phyloP scores from a whole-genome alignment of 768 basidiomycete genomes.

The Sistotremastrum niveocremeum region DNA sequence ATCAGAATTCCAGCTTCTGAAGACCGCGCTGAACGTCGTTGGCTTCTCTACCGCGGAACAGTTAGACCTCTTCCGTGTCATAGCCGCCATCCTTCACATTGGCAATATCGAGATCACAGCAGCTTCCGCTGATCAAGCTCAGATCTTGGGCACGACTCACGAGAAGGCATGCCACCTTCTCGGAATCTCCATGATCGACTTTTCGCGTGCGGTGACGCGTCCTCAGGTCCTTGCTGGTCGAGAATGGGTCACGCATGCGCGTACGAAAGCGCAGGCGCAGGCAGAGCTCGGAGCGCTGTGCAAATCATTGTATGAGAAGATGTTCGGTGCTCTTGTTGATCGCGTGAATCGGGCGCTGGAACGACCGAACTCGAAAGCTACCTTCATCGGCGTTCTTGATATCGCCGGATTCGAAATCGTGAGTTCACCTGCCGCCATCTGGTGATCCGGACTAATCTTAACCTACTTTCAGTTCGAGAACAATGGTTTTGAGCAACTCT shows the following conservation, averaged over 20 bases:
- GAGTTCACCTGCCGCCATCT: slow-evolving; percentile 11
- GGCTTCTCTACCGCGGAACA: slow-evolving; percentile 81
- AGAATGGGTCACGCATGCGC: slow-evolving; percentile 92
- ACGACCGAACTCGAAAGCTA: slow-evolving; percentile 79
- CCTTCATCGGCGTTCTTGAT: slow-evolving; percentile 96
- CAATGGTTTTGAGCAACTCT: slow-evolving; percentile 92
- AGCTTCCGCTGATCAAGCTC: slow-evolving; percentile 70
- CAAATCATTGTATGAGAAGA: slow-evolving; percentile 96
- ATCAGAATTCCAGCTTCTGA: slow-evolving; percentile 74
- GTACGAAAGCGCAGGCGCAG: slow-evolving; percentile 81
- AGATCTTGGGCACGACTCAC: slow-evolving; percentile 16
- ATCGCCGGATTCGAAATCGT: slow-evolving; percentile 97
- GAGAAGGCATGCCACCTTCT: slow-evolving; percentile 84
- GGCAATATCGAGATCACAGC: slow-evolving; percentile 82
- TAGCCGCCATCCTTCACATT: slow-evolving; percentile 88
- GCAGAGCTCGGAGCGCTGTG: slow-evolving; percentile 86
- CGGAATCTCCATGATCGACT: slow-evolving; percentile 77
- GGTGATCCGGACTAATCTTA: neutral
- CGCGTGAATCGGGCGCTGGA: slow-evolving; percentile 91
- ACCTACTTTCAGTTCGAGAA: slow-evolving; percentile 39
- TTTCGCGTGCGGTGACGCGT: slow-evolving; percentile 75
- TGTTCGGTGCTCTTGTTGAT: slow-evolving; percentile 87
- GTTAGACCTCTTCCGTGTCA: slow-evolving; percentile 82
- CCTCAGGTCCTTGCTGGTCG: slow-evolving; percentile 88
- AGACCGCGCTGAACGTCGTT: slow-evolving; percentile 76